Conservation (phyloP, 352 stramenopile genomes). For the Phytophthora ohioensis region DNA sequence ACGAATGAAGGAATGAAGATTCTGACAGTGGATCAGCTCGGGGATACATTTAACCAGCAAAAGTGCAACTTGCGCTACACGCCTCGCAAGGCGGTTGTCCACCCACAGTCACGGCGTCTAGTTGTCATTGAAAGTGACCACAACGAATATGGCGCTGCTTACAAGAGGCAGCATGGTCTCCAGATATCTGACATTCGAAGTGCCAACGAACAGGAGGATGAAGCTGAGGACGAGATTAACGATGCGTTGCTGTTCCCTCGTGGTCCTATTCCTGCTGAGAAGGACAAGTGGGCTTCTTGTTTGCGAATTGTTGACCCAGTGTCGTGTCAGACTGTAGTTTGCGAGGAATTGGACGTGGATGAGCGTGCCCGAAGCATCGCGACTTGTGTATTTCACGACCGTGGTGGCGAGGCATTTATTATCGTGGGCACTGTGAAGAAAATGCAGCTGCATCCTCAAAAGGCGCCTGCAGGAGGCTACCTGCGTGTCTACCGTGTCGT, state of each 20-base stretch:
- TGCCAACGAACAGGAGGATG: conserved; percentile 62
- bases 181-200: conserved; percentile 67
- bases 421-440: conserved; percentile 96
- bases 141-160: conserved; percentile 94
- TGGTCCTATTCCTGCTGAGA: conserved; percentile 62
- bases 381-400: conserved; percentile 95
- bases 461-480: conserved; percentile 67
- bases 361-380: conserved; percentile 95
- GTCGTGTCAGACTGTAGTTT: conserved; percentile 85
- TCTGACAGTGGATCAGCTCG: conserved; percentile 95
- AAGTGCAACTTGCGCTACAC: conserved; percentile 97
- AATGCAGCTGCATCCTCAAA: conserved; percentile 94
- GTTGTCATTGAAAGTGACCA: conserved; percentile 98
- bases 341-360: conserved; percentile 94
- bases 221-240: conserved; percentile 88
- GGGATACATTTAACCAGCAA: conserved; percentile 98
- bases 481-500: conserved; percentile 96
- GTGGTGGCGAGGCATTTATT: conserved; percentile 97
- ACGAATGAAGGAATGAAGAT: conserved; percentile 97
- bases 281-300: conserved; percentile 96
- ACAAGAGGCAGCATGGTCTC: conserved; percentile 88
- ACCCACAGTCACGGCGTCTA: conserved; percentile 89
- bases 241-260: conserved; percentile 79
- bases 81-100: conserved; percentile 94
- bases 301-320: conserved; percentile 98